Evolutionary conservation across 371 early-diverging fungal species (phyloP).

Genomic region (Lichtheimia ornata): DNA sequence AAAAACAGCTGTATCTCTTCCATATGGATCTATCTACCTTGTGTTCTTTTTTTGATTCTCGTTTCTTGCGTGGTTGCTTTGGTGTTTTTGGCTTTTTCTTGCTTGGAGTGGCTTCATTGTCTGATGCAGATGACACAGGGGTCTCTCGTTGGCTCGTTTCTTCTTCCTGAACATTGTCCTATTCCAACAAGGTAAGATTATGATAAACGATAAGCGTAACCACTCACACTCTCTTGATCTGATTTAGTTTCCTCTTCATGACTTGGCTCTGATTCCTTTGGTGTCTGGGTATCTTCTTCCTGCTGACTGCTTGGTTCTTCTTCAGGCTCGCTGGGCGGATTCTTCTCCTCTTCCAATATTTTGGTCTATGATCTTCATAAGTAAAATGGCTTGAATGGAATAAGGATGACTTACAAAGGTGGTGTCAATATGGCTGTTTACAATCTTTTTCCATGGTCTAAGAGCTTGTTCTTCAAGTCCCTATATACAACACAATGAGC

Average conservation of each 20-base stretch:
- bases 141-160: background rate
- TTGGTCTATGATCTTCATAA: background rate
- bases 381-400: background rate
- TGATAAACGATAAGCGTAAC: too few relatives aligned
- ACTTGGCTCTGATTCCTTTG: conserved; percentile 1
- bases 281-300: background rate
- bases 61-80: background rate
- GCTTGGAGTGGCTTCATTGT: background rate
- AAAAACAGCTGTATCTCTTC: too few relatives aligned
- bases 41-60: background rate
- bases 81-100: conserved; percentile 3
- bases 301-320: too few relatives aligned
- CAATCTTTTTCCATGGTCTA: conserved; percentile 27
- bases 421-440: conserved; percentile 27
- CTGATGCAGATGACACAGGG: background rate
- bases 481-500: conserved; percentile 6
- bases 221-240: too few relatives aligned
- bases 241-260: background rate
- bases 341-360: background rate
- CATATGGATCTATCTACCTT: background rate
- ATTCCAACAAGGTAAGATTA: too few relatives aligned
- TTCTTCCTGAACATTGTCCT: too few relatives aligned
- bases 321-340: too few relatives aligned
- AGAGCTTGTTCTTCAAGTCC: conserved; percentile 23
- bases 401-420: conserved; percentile 13